phyloP scores from a whole-genome alignment of 257 asterid genomes.

The Solanum phureja region DNA sequence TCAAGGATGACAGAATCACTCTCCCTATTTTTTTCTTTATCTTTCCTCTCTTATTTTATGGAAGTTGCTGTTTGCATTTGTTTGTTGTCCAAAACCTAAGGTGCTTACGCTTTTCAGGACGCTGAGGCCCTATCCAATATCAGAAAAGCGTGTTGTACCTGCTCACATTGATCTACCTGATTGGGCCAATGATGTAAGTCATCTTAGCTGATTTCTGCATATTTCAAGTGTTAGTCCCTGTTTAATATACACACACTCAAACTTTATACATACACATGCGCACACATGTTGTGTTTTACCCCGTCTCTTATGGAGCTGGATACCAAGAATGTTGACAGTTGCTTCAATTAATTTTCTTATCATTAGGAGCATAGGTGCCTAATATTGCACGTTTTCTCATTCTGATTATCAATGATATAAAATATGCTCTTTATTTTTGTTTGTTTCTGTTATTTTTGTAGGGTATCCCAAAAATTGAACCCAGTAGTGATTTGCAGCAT shows the following conservation, averaged over 20 bases:
- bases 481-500: conserved; percentile 83
- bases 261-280: neutral
- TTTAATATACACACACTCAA: neutral
- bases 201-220: conserved; percentile 6
- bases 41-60: neutral
- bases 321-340: neutral
- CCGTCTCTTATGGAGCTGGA: neutral
- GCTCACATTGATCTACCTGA: conserved; percentile 80
- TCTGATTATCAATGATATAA: neutral
- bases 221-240: neutral
- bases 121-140: conserved; percentile 76
- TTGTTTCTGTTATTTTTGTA: conserved; percentile 11
- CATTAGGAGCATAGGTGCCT: neutral
- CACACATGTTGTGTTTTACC: neutral
- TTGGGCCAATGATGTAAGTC: conserved; percentile 87
- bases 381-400: neutral
- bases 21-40: neutral
- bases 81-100: neutral
- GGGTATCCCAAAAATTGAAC: conserved; percentile 95
- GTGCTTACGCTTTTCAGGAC: conserved; percentile 26
- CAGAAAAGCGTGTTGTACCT: conserved; percentile 59
- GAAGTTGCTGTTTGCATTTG: neutral
- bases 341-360: neutral
- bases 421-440: neutral
- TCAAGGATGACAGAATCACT: neutral